Base-by-base conservation (phyloP, 163 green algal species). In the Chloromonas sp. region DNA sequence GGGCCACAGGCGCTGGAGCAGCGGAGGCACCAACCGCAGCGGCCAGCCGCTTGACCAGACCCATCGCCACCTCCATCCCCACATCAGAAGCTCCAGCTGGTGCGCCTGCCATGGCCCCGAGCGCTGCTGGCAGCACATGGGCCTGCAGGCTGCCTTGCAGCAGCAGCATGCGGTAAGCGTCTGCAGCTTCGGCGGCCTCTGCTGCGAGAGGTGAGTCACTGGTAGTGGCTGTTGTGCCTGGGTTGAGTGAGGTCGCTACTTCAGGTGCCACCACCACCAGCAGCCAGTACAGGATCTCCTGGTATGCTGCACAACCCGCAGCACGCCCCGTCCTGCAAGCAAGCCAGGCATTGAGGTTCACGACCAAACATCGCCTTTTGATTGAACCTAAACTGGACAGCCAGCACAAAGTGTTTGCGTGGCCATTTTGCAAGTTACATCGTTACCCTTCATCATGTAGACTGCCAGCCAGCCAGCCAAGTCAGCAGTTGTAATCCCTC, bases 231-330 rank as follows among this genome's bases (percentile, higher is more conserved):
- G 61, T 2, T 15, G 81, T 60, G 81, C 61, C 15, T 71, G 79
- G 1, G 5, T 2, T 2, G 79, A 71, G 2, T n/a, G 59, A 58
- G 60, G 79, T 57, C 11, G 81, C 8, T 11, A 78, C 3, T 1
- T 60, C 61, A 13, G 59, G n/a, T 0, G 66, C 11, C 1, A 58
- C 78, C 1, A 61, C 60, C 70, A 60, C 5, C 15, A 88, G 70
- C n/a, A 83, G 81, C 87, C 87, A 90, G 0, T 13, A 77, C 0
- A 89, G 81, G 81, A 83, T 85, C 77, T 90, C 87, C 60, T 59
- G 70, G 81, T 89, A 90, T 0, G 85, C 83, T 3, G 78, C 60
- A 2, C 81, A 61, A 58, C 60, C 82, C 70, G 82, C 59, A 60
- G 60, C 59, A 58, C 79, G 79, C 5, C 79, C 81, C 66, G 66